Percentiles rank a stretch among this genome's conserved stretches.
These are phyloP conservation scores for Nannochloropsis oceanica DNA, from an alignment of 108 stramenopile genomes.

Conservation along the genomic window DNA sequence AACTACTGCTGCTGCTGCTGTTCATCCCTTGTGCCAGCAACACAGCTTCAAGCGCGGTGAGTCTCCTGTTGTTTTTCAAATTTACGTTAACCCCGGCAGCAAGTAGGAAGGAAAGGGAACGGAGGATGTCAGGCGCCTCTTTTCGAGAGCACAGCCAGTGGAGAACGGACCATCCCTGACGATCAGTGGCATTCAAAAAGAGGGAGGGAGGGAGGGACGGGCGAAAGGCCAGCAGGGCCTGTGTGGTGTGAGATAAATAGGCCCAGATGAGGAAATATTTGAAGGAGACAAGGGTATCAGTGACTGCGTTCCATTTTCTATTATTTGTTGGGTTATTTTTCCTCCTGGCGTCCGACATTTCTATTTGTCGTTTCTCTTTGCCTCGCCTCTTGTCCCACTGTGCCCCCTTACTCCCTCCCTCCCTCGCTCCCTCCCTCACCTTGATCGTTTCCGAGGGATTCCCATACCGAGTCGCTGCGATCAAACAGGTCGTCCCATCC, in stretches of 20 bases:
- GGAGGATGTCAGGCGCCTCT: neutral
- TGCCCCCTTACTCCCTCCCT: neutral
- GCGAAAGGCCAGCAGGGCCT: neutral
- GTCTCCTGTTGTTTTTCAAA: neutral
- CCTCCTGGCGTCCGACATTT: neutral
- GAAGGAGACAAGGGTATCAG: neutral
- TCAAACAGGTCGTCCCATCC: neutral
- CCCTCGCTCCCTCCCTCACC: neutral
- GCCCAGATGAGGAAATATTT: neutral
- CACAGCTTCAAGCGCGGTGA: too few species aligned
- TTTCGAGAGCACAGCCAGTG: neutral
- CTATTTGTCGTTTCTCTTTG: neutral
- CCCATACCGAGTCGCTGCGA: neutral
- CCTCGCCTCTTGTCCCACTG: neutral
- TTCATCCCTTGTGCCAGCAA: too few species aligned
- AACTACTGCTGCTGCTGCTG: too few species aligned
- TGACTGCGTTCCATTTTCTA: neutral
- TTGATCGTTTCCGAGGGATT: neutral
- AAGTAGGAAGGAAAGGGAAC: neutral
- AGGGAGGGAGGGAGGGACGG: neutral
- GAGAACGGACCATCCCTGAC: neutral
- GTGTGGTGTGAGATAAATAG: neutral
- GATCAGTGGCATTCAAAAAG: neutral
- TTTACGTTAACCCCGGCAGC: neutral
- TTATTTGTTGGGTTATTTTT: too few species aligned